Conservation (phyloP, 192 early-diverging fungal genomes). For the Radiomyces spectabilis region DNA sequence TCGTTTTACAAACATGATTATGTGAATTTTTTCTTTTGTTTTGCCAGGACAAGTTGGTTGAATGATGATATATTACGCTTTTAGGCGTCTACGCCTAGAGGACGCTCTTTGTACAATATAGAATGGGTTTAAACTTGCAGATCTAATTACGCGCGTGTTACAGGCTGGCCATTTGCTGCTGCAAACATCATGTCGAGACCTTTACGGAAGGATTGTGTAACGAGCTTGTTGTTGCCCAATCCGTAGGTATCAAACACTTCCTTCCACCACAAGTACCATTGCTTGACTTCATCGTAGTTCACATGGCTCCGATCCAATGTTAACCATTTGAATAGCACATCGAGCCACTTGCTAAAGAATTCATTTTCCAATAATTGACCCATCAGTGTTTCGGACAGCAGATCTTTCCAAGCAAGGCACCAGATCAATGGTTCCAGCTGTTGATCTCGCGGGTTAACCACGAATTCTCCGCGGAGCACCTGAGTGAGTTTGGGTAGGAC, state of each 20-base stretch:
- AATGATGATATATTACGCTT: no score
- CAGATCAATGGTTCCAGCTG: constrained; percentile 55
- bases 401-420: constrained; percentile 55
- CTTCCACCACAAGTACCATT: constrained; percentile 71
- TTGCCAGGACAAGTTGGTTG: no score
- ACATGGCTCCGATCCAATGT: constrained; percentile 28
- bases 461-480: constrained; percentile 51
- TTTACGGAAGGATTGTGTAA: constrained; percentile 50
- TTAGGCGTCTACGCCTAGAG: no score
- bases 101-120: no score
- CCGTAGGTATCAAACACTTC: constrained; percentile 29
- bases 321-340: constrained; percentile 65
- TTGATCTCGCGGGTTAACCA: constrained; percentile 68
- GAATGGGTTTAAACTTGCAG: no score
- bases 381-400: constrained; percentile 43
- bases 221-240: constrained; percentile 18
- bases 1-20: no score
- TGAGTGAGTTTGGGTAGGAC: constrained; percentile 67
- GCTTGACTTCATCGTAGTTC: constrained; percentile 52
- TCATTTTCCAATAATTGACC: constrained; percentile 61
- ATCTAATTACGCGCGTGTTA: no score
- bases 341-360: constrained; percentile 76
- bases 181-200: constrained; percentile 69
- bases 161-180: constrained; percentile 12
- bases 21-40: no score